Evolutionary conservation across 176 grass and related monocot genomes (phyloP).

Genomic region (Eremochloa ophiuroides): DNA sequence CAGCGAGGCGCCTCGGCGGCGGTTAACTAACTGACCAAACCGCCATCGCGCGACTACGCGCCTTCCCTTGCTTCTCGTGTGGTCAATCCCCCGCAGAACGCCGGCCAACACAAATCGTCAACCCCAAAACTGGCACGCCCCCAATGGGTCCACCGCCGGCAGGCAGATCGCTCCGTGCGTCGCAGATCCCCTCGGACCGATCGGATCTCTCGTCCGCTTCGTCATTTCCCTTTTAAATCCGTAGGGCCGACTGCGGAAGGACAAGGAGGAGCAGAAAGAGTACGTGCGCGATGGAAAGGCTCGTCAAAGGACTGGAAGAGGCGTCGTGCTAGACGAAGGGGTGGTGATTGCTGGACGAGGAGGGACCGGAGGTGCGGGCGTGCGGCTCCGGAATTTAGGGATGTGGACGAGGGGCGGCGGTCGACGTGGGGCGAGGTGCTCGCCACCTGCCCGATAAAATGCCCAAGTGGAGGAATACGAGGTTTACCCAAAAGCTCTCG

Average conservation of each 20-base stretch:
- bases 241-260: not conserved
- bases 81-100: not conserved
- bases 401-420: conserved; percentile 40
- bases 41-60: not conserved
- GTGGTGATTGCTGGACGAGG: not conserved
- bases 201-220: not conserved
- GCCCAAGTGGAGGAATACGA: not conserved
- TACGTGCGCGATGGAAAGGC: conserved; percentile 29
- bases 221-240: not conserved
- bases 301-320: conserved; percentile 38
- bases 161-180: not conserved
- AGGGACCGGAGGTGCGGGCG: not conserved
- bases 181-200: not conserved
- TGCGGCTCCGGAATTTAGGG: conserved; percentile 1
- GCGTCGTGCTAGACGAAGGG: conserved; percentile 30
- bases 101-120: not conserved
- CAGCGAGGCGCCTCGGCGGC: not conserved
- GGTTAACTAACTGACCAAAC: not conserved
- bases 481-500: not conserved
- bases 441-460: not conserved
- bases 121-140: not conserved
- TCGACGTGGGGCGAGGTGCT: conserved; percentile 81
- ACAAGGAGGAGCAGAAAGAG: not conserved
- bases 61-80: not conserved
- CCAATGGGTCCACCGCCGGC: conserved; percentile 4